Base-by-base conservation (phyloP, 2,329 filamentous ascomycete species). In the Monosporascus cannonballus region DNA sequence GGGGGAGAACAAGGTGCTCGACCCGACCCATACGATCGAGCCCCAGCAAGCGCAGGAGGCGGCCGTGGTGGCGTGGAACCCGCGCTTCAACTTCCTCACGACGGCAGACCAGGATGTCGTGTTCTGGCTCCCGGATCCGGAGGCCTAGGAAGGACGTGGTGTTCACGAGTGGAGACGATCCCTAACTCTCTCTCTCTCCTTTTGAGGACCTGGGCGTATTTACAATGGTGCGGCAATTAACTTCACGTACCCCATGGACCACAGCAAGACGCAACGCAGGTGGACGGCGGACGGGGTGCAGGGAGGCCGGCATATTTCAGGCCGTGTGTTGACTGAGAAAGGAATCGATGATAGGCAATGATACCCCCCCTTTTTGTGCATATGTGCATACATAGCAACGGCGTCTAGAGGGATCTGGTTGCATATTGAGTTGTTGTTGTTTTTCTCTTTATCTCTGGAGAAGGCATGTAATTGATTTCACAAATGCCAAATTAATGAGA, bases 21-120 rank as follows among this genome's bases (percentile, higher is more conserved):
- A 81, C 41, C 87, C 89, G 49, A 78, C 74, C 46, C 79, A 79
- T 69, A 83, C 81, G 47, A 73, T 88, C 47, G 83, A 86, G 17
- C 24, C 42, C 6, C 42, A 22, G 41, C 84, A 86, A 60, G 81
- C 80, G 73, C 84, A 76, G 67, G 84, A 83, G 71, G 83, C 83
- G 4, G 87, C 87, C 1, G 80, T 96, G 14, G 77, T 96, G 42
- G 89, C 88, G 22, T 94, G 91, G 68, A 97, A 96, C 67, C 94
- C 92, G 25, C 81, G 92, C 48, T 94, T 87, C 70, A 96, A 97
- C 70, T 85, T 96, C 74, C 80, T 97, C 60, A 92, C 90, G 8
- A 94, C 87, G 45, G 94, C 90, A 3, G 92, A 97, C 62, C 87
- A 87, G 64, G 91, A 96, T 51, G 75, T 90, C 55, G 72, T 89